Evolutionary conservation across 108 stramenopile species (phyloP).

Genomic region (Nannochloropsis salina): DNA sequence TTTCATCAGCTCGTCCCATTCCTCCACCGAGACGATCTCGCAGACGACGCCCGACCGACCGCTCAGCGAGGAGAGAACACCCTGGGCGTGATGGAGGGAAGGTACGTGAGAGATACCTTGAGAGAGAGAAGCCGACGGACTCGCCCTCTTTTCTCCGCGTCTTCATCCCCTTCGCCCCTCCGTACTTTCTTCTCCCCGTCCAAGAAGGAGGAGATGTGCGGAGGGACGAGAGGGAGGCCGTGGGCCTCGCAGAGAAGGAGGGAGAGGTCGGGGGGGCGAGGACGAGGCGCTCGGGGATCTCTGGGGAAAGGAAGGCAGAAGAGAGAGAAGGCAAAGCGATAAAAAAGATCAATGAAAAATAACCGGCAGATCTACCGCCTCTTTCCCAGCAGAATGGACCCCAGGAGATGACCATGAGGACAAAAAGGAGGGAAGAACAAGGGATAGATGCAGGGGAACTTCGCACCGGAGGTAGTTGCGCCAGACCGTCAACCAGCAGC

Average conservation of each 20-base stretch:
- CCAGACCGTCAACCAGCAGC: conserved; percentile 42
- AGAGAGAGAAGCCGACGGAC: neutral
- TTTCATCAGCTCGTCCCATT: neutral
- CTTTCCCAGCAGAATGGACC: neutral
- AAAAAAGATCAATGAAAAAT: neutral
- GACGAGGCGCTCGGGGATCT: conserved; percentile 25
- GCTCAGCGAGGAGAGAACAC: neutral
- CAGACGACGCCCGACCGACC: neutral
- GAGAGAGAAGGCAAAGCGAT: neutral
- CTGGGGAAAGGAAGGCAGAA: conserved; percentile 28
- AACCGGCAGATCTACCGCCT: neutral
- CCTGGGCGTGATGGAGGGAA: neutral
- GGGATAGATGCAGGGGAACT: neutral
- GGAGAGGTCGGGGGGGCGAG: conserved; percentile 27
- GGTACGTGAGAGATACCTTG: neutral
- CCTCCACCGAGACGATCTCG: neutral
- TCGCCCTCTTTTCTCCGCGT: neutral
- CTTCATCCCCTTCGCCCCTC: neutral
- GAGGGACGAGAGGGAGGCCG: conserved; percentile 35
- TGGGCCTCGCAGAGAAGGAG: conserved; percentile 46
- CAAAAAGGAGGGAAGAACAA: neutral
- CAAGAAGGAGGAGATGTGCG: conserved; percentile 32
- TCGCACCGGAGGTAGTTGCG: neutral
- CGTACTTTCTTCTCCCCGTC: conserved; percentile 20
- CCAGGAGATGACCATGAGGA: neutral